Percentiles rank a stretch among this genome's conserved stretches.
These are phyloP conservation scores for Tetracladium setigerum DNA, from an alignment of 495 filamentous ascomycete genomes.

Conservation along the genomic window DNA sequence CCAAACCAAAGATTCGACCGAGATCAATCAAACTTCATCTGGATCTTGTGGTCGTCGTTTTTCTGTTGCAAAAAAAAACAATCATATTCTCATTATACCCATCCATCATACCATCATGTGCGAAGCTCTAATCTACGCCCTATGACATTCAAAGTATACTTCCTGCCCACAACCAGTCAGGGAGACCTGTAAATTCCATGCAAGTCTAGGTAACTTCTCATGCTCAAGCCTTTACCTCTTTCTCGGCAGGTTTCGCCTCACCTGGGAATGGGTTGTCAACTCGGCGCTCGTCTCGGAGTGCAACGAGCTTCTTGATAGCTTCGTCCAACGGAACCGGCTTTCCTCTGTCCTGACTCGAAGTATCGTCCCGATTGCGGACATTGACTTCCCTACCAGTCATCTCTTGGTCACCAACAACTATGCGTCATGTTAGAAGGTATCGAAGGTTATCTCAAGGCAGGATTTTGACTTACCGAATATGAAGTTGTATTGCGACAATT, in stretches of 20 bases:
- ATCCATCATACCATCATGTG: too few species aligned
- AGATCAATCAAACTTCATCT: too few species aligned
- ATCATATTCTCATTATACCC: too few species aligned
- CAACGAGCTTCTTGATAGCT: conserved; percentile 62
- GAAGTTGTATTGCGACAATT: conserved; percentile 86
- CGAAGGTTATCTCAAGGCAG: neutral
- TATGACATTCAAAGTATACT: too few species aligned
- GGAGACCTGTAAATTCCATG: neutral
- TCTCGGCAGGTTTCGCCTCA: conserved; percentile 16
- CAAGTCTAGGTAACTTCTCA: conserved; percentile 3
- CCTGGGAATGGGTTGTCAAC: conserved; percentile 42
- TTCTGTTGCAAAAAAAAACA: too few species aligned
- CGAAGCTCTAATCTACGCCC: too few species aligned
- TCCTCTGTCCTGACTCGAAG: conserved; percentile 63
- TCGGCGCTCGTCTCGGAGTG: conserved; percentile 58
- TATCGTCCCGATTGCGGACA: conserved; percentile 85
- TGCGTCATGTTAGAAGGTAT: neutral
- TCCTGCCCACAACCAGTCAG: too few species aligned
- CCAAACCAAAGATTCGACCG: too few species aligned
- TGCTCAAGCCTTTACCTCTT: conserved; percentile 8
- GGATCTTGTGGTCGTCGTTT: too few species aligned
- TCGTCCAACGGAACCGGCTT: conserved; percentile 68
- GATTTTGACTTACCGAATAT: conserved; percentile 57
- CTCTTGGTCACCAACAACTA: conserved; percentile 81
- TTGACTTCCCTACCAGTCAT: conserved; percentile 72